Percentiles rank a stretch among this genome's conserved stretches.
phyloP scores from a whole-genome alignment of 495 filamentous ascomycete genomes.

The Podospora pseudopauciseta region DNA sequence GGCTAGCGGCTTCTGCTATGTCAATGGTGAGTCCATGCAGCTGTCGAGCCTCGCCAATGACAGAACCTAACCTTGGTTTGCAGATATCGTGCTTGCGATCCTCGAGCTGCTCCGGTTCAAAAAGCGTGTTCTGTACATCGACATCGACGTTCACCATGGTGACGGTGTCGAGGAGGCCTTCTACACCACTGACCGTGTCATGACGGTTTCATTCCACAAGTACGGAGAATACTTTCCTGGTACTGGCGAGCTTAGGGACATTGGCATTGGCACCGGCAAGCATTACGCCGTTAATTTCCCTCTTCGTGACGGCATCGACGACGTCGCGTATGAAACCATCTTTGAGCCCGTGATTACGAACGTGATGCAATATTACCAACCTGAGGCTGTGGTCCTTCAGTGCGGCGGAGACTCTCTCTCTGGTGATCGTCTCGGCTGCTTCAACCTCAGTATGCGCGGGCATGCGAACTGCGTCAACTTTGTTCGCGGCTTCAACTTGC shows the following conservation, averaged over 20 bases:
- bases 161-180: conserved; percentile 98
- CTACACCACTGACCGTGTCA: conserved; percentile 91
- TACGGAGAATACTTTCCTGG: conserved; percentile 99
- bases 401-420: conserved; percentile 95
- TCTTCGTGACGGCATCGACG: conserved; percentile 92
- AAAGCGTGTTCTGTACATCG: conserved; percentile 91
- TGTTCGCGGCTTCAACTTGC: conserved; percentile 87
- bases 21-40: conserved; percentile 65
- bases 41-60: not conserved
- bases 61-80: conserved; percentile 2
- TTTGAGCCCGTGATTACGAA: conserved; percentile 91
- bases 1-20: conserved; percentile 94
- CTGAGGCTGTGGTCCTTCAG: conserved; percentile 92
- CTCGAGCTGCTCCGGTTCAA: conserved; percentile 84
- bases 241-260: conserved; percentile 91
- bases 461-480: conserved; percentile 97
- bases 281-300: conserved; percentile 97
- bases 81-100: conserved; percentile 94
- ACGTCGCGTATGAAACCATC: conserved; percentile 84
- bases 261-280: conserved; percentile 88
- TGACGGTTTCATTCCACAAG: conserved; percentile 96
- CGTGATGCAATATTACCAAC: conserved; percentile 95
- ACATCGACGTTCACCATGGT: conserved; percentile 97
- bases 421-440: conserved; percentile 92
- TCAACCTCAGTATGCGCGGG: conserved; percentile 95